Percentiles rank a stretch among this genome's conserved stretches.
These are phyloP conservation scores for Kodamaea nitidulidarum DNA, from an alignment of 805 yeast species.

Conservation along the genomic window DNA sequence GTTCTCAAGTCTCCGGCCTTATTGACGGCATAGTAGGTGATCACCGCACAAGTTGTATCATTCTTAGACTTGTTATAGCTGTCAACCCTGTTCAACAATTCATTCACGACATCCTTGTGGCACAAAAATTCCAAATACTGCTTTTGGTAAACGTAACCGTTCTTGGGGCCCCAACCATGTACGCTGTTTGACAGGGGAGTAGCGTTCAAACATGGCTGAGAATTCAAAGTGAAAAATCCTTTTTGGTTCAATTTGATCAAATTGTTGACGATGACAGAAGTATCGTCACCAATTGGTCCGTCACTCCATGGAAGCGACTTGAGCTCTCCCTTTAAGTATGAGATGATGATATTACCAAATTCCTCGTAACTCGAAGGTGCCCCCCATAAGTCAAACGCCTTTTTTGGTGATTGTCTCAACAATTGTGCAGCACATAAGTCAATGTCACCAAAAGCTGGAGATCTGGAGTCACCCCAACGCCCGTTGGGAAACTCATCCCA, in stretches of 20 bases:
- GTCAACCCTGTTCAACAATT: conserved; percentile 41
- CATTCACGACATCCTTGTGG: conserved; percentile 46
- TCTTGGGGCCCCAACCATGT: conserved; percentile 93
- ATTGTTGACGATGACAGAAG: conserved; percentile 54
- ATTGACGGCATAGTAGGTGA: conserved; percentile 76
- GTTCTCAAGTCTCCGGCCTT: conserved; percentile 55
- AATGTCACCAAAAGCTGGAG: conserved; percentile 93
- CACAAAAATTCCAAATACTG: conserved; percentile 85
- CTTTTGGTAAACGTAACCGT: conserved; percentile 92
- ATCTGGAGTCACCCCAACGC: conserved; percentile 96
- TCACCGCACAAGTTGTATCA: conserved; percentile 40
- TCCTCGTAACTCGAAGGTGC: conserved; percentile 60
- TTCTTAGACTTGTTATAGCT: conserved; percentile 34
- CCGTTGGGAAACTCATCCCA: conserved; percentile 99
- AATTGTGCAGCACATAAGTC: conserved; percentile 77
- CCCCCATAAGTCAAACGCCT: conserved; percentile 87
- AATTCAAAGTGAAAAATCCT: conserved; percentile 79
- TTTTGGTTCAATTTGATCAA: conserved; percentile 60
- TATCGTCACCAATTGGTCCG: conserved; percentile 78
- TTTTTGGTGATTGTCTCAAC: conserved; percentile 76
- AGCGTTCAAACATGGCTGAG: conserved; percentile 92
- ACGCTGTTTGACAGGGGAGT: conserved; percentile 62
- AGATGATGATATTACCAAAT: conserved; percentile 57
- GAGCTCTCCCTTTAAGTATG: conserved; percentile 69
- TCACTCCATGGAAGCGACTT: conserved; percentile 92